Evolutionary conservation across 2,329 filamentous ascomycete genomes (phyloP), one percentile per base, ranked within the genome.

Genomic region (Phialocephala sp.): DNA sequence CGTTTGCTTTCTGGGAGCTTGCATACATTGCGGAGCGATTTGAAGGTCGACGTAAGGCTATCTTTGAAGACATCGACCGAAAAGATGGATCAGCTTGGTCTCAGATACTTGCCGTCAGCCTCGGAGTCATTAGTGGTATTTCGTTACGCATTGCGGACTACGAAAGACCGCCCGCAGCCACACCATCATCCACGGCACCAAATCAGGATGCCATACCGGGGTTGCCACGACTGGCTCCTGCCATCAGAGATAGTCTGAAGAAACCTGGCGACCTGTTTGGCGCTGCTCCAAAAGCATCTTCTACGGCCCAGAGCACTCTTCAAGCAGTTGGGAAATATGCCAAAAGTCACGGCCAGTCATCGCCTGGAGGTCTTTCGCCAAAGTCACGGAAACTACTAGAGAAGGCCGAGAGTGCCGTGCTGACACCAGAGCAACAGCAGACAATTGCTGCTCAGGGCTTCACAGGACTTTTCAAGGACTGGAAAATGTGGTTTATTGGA

Each of bases 1-100:
- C 88, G 0, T 97, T 96, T 77, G 94, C 94, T 18, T 91, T 97
- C 78, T 97, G 94, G 94, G 94, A 98, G 75, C 82, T 97, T 35
- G 87, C 88, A 36, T 84, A 92, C 63, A 97, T 97, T 71, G 89
- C 91, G 43, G 86, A 90, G 64, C 85, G 87, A 62, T 94, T 91
- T 68, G 84, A 89, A 18, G 84, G 87, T n/a, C 88, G 74, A 36
- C 87, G 94, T 60, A 91, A 90, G 77, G 87, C 88, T 22, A 92
- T 98, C 63, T 97, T 92, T 78, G 87, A 89, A 65, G 94, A 98
- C 72, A 91, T 97, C 67, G 92, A 97, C 71, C 90, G 93, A 66
- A 87, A 87, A 62, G 91, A 90, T 54, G 92, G 91, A 0, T 85
- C 92, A 0, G 89, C 91, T 70, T 97, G 93, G 92, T 87, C 88